Evolutionary conservation across 371 early-diverging fungal genomes (phyloP).

Genomic region (Haplosporangium sp.): DNA sequence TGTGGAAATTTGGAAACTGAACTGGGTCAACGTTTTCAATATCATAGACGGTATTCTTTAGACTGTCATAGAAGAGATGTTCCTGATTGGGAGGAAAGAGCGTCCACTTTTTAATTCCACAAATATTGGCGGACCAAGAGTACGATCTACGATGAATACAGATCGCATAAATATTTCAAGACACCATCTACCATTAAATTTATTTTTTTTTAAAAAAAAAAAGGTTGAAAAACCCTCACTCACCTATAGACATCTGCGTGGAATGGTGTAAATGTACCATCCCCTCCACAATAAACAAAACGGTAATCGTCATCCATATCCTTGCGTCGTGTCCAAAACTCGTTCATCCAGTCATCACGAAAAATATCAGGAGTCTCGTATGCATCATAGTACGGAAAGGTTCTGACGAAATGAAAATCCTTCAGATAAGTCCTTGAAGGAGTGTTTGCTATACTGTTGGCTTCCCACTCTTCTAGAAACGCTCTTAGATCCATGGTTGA

Average conservation of each 20-base stretch:
- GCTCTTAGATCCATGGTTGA: slow-evolving; percentile 63
- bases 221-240: background rate
- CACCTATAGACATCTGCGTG: slow-evolving; percentile 82
- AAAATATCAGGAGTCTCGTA: slow-evolving; percentile 66
- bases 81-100: slow-evolving; percentile 76
- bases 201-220: too few species aligned
- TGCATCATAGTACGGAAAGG: slow-evolving; percentile 62
- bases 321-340: slow-evolving; percentile 62
- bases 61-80: slow-evolving; percentile 59
- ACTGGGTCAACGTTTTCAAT: slow-evolving; percentile 63
- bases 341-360: slow-evolving; percentile 83
- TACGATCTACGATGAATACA: slow-evolving; percentile 62
- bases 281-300: slow-evolving; percentile 79
- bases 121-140: slow-evolving; percentile 84
- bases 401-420: slow-evolving; percentile 76
- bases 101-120: slow-evolving; percentile 80
- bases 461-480: slow-evolving; percentile 66
- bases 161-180: background rate
- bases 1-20: slow-evolving; percentile 64
- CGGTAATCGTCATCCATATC: slow-evolving; percentile 75
- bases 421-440: slow-evolving; percentile 67
- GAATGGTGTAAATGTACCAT: slow-evolving; percentile 81
- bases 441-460: slow-evolving; percentile 10
- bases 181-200: background rate
- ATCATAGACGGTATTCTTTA: slow-evolving; percentile 67